Conservation (phyloP, 192 early-diverging fungal genomes). For the Mortierella antarctica region DNA sequence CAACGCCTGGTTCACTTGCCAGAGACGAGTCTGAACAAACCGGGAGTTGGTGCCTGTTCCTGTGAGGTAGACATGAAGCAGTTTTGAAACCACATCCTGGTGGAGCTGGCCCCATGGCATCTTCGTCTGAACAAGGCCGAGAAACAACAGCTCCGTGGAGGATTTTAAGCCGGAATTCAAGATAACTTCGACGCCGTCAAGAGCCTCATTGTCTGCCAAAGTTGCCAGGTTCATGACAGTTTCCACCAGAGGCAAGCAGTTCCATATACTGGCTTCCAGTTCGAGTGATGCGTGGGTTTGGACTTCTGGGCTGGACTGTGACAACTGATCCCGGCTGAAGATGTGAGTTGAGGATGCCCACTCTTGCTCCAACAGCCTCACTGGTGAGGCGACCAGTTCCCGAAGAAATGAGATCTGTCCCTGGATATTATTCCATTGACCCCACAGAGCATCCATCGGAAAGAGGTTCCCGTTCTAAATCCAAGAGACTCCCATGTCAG, state of each 20-base stretch:
- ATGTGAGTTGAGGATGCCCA: conserved; percentile 61
- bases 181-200: conserved; percentile 71
- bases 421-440: conserved; percentile 77
- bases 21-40: conserved; percentile 77
- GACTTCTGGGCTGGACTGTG: conserved; percentile 54
- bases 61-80: conserved; percentile 73
- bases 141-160: conserved; percentile 77
- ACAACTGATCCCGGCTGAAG: conserved; percentile 67
- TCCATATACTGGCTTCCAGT: conserved; percentile 67
- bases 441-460: conserved; percentile 77
- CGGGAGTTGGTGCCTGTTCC: conserved; percentile 66
- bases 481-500: not conserved
- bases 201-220: conserved; percentile 60
- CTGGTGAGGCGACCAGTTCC: conserved; percentile 67
- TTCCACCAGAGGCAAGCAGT: conserved; percentile 81
- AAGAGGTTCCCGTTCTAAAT: conserved; percentile 70
- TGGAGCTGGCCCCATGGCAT: conserved; percentile 65
- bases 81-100: conserved; percentile 69
- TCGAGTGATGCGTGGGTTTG: conserved; percentile 58
- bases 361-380: conserved; percentile 70
- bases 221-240: conserved; percentile 61
- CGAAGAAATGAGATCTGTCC: conserved; percentile 78
- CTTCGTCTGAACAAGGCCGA: conserved; percentile 74
- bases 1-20: conserved; percentile 69
- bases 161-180: conserved; percentile 70